Base-by-base conservation (phyloP, 768 basidiomycete species). In the Astraeus odoratus region DNA sequence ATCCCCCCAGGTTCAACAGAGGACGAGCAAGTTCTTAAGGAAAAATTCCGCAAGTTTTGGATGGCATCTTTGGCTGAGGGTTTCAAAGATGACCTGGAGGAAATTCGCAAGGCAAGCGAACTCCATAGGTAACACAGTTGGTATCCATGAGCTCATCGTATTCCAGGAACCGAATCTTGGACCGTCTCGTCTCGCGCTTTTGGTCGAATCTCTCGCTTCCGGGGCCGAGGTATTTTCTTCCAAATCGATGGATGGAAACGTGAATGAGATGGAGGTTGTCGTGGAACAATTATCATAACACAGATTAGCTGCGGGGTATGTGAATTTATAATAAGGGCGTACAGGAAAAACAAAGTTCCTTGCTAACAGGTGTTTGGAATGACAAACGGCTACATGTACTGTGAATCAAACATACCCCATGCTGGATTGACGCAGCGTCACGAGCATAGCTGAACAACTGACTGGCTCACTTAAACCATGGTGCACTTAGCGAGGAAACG, bases 41-140 rank as follows among this genome's bases (percentile, higher is more conserved):
- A 77, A 29, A 76, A 71, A 35, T 92, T 92, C 60, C 69, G 82
- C 44, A 81, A 82, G 60, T 91, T 92, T 57, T 92, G 89, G 89
- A 89, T 92, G 87, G 67, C 78, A 2, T 78, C 83, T 1, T 74
- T 91, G 6, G 85, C 81, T 2, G 86, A 90, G 58, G 87, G 78
- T 9, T 93, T 92, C 65, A 77, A 76, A 50, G 81, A 85, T 37
- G 90, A 92, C 59, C 68, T 92, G n/a, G 86, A 89, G 54, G 74
- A 81, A 55, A 81, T 92, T 55, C 78, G 83, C 25, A 86, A 89
- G 74, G 89, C 86, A 42, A 31, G 74, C 47, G n/a, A n/a, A n/a
- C n/a, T n/a, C n/a, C n/a, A n/a, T n/a, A n/a, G n/a, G n/a, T n/a
- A n/a, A n/a, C n/a, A n/a, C n/a, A n/a, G n/a, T n/a, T n/a, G n/a